These are phyloP conservation scores for Aspergillus piperis DNA, from an alignment of 2,329 filamentous ascomycete species.

Conservation along the genomic window DNA sequence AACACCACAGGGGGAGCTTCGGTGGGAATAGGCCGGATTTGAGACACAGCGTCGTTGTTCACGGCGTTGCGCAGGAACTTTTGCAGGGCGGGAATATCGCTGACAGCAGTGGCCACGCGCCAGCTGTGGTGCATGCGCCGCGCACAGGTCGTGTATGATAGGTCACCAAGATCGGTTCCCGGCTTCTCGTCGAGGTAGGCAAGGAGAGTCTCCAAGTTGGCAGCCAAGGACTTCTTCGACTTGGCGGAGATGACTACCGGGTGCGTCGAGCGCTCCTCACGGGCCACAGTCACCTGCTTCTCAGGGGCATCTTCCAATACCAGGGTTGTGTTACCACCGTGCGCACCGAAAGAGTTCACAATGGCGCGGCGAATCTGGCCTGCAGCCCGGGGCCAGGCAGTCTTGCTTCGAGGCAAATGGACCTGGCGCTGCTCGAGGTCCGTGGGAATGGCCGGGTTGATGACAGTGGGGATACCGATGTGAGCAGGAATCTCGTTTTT, in stretches of 20 bases:
- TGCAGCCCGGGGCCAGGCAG: too few relatives aligned
- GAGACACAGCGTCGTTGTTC: slow-evolving; percentile 35
- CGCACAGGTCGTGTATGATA: slow-evolving; percentile 69
- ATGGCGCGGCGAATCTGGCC: slow-evolving; percentile 13
- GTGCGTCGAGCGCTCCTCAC: slow-evolving; percentile 57
- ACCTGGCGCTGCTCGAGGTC: slow-evolving; percentile 32
- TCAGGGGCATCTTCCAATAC: slow-evolving; percentile 58
- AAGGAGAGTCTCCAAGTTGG: slow-evolving; percentile 54
- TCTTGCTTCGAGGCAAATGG: slow-evolving; percentile 32
- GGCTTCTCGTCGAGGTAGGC: slow-evolving; percentile 46
- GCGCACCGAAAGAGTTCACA: slow-evolving; percentile 69
- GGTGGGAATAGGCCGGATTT: slow-evolving; percentile 30
- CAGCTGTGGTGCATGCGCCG: slow-evolving; percentile 39
- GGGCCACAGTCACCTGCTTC: slow-evolving; percentile 37
- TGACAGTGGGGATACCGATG: slow-evolving; percentile 62
- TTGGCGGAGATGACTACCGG: slow-evolving; percentile 46
- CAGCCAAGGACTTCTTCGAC: too few relatives aligned
- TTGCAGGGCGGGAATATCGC: slow-evolving; percentile 1
- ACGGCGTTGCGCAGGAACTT: slow-evolving; percentile 6
- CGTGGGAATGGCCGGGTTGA: slow-evolving; percentile 35
- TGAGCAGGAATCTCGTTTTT: slow-evolving; percentile 66
- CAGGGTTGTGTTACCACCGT: slow-evolving; percentile 68
- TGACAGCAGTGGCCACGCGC: slow-evolving; percentile 10
- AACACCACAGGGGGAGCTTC: slow-evolving; percentile 31
- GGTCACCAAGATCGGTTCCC: slow-evolving; percentile 36